Evolutionary conservation across 179 eudicot species (phyloP).

Genomic region (Silene coronaria): DNA sequence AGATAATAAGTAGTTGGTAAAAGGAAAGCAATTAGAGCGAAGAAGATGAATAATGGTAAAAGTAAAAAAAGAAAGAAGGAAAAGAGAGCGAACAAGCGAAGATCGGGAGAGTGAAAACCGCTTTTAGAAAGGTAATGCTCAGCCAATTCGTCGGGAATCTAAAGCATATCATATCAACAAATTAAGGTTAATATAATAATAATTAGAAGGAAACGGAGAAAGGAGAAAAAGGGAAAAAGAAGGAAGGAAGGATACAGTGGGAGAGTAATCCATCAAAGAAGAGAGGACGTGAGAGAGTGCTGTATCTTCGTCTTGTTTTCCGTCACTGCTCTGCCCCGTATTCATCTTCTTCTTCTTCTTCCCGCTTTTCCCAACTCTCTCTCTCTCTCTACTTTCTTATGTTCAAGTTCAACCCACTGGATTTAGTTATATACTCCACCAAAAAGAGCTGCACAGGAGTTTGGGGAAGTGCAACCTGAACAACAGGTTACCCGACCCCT

Average conservation of each 20-base stretch:
- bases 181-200: not conserved
- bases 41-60: not conserved
- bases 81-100: conserved; percentile 56
- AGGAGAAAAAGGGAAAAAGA: not conserved
- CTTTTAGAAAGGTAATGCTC: conserved; percentile 87
- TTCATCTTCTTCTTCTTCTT: not conserved
- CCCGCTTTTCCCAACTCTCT: not conserved
- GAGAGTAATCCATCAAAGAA: conserved; percentile 71
- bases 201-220: not conserved
- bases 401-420: too few relatives aligned
- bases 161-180: not conserved
- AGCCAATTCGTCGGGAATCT: conserved; percentile 93
- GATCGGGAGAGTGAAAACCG: conserved; percentile 88
- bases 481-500: too few relatives aligned
- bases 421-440: too few relatives aligned
- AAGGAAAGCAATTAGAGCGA: not conserved
- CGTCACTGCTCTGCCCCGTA: conserved; percentile 25
- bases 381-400: not conserved
- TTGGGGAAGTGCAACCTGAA: too few relatives aligned
- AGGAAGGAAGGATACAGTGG: conserved; percentile 40
- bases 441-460: too few relatives aligned
- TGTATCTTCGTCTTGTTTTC: conserved; percentile 27
- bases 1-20: not conserved
- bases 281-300: conserved; percentile 40
- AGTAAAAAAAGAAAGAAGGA: not conserved